These are phyloP conservation scores for Marchantia paleacea DNA, from an alignment of 225 moss, liverwort and hornwort species.

Conservation along the genomic window DNA sequence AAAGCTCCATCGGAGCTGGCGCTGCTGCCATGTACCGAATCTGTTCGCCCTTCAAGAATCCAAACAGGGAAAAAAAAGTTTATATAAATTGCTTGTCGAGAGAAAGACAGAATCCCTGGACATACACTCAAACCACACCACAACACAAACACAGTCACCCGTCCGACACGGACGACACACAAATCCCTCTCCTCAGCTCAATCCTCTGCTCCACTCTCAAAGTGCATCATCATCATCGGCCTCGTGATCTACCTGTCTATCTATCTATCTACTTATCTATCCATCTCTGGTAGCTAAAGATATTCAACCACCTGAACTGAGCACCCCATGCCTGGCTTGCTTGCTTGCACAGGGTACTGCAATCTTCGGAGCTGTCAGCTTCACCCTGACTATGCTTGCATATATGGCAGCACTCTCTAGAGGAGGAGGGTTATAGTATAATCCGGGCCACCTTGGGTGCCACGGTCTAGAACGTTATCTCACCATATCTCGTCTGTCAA, in stretches of 20 bases:
- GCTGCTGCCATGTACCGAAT: constrained; percentile 38
- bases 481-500: constrained; percentile 9
- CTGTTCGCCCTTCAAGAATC: constrained; percentile 2
- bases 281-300: too few species aligned
- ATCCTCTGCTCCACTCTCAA: background rate
- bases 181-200: background rate
- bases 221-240: background rate
- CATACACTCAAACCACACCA: background rate
- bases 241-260: background rate
- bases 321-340: too few species aligned
- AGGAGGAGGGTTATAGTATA: background rate
- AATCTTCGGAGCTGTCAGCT: background rate
- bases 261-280: too few species aligned
- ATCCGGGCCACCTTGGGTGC: background rate
- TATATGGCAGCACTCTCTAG: background rate
- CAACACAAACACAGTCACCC: too few species aligned
- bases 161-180: background rate
- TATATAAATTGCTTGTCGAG: background rate
- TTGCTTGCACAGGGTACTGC: background rate
- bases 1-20: constrained; percentile 41
- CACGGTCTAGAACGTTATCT: constrained; percentile 1
- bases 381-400: background rate
- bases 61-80: background rate
- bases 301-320: too few species aligned
- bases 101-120: background rate